Conservation (phyloP, 192 early-diverging fungal genomes). For the Linnemannia hyalina region DNA sequence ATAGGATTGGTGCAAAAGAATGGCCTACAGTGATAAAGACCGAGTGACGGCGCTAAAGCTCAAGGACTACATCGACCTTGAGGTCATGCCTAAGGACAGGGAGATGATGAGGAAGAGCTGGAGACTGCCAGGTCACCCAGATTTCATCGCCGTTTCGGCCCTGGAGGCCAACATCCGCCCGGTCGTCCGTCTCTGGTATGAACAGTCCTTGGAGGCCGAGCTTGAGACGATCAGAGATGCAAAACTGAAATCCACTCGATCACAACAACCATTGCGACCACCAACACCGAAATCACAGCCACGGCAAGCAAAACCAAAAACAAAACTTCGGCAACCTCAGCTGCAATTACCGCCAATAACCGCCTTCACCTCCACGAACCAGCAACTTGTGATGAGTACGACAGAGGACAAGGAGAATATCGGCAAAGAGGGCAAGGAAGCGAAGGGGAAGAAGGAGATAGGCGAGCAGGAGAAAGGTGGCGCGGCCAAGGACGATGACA, state of each 20-base stretch:
- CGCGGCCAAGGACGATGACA: neutral
- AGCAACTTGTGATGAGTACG: neutral
- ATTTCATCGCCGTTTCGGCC: neutral
- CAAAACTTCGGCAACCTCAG: neutral
- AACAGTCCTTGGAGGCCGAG: neutral
- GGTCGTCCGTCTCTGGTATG: neutral
- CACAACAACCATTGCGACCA: neutral
- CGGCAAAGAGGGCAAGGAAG: too few species aligned
- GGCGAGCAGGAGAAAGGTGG: too few species aligned
- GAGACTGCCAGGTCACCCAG: neutral
- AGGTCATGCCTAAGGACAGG: neutral
- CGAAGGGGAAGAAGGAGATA: too few species aligned
- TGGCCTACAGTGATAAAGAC: neutral
- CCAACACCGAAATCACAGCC: neutral
- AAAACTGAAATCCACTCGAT: neutral
- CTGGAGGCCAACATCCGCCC: neutral
- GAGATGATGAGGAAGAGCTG: neutral
- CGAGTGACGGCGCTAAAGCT: neutral
- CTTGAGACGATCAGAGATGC: neutral
- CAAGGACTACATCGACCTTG: neutral
- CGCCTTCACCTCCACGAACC: neutral
- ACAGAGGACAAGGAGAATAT: neutral
- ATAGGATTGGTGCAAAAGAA: neutral
- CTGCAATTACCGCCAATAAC: neutral
- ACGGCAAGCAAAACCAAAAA: neutral